Evolutionary conservation across 2,329 filamentous ascomycete species (phyloP).

Genomic region (Xenoacremonium recifei): DNA sequence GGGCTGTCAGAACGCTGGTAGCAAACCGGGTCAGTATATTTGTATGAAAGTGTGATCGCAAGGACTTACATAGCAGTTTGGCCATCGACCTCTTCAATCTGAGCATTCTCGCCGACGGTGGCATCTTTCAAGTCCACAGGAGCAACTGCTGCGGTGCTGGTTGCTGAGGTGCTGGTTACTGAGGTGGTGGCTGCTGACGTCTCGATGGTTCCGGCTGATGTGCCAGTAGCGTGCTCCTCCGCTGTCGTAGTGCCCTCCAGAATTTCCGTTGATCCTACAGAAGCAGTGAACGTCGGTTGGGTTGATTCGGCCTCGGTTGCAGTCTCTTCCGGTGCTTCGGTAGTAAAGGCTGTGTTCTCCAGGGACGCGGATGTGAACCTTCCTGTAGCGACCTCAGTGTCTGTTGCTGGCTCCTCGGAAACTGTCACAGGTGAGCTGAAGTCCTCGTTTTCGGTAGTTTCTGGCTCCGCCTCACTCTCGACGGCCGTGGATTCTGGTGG

Average conservation of each 20-base stretch:
- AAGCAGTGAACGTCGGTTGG: neutral
- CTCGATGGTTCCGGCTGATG: neutral
- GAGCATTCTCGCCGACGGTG: constrained; percentile 3
- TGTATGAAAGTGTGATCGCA: neutral
- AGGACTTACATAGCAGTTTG: constrained; percentile 8
- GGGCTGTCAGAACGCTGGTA: constrained; percentile 3
- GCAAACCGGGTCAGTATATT: neutral
- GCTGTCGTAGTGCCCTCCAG: neutral
- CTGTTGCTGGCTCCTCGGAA: no score
- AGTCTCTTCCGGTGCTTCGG: constrained; percentile 1
- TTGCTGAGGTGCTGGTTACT: neutral
- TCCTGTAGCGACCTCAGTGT: no score
- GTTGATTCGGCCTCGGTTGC: neutral
- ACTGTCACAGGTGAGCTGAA: no score
- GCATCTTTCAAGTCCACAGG: constrained; percentile 5
- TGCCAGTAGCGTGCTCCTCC: neutral
- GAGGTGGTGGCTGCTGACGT: neutral
- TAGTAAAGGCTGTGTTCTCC: neutral
- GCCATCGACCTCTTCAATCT: constrained; percentile 3
- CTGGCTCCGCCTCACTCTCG: neutral
- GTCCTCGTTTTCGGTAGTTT: no score
- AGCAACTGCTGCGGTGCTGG: neutral
- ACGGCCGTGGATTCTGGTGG: neutral
- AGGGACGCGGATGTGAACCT: neutral
- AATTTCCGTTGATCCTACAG: neutral